Conservation (phyloP, 768 basidiomycete genomes). For the Lentinula guzmanii region DNA sequence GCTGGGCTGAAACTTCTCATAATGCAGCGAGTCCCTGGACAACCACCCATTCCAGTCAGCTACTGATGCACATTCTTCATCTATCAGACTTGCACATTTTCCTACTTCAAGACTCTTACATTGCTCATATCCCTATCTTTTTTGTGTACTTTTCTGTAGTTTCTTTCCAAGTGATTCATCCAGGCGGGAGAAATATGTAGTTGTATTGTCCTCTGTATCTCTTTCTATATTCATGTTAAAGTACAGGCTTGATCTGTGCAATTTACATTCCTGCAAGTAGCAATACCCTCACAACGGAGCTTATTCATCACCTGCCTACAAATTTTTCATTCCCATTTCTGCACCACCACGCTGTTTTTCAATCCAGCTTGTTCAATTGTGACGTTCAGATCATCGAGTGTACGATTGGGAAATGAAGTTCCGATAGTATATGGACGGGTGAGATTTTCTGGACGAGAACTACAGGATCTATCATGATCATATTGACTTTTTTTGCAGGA, state of each 20-base stretch:
- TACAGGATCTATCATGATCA: conserved; percentile 19
- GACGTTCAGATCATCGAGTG: conserved; percentile 53
- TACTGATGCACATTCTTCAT: background rate
- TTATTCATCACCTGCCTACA: no score
- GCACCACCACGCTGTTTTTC: conserved; percentile 79
- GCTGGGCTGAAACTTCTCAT: background rate
- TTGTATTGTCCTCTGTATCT: no score
- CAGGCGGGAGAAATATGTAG: no score
- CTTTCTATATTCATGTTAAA: no score
- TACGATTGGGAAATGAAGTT: conserved; percentile 84
- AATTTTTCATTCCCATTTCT: conserved; percentile 52
- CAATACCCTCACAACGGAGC: no score
- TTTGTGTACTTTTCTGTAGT: no score
- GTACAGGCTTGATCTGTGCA: no score
- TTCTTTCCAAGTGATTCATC: no score
- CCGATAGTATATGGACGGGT: conserved; percentile 67
- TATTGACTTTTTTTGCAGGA: background rate
- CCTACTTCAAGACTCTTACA: no score
- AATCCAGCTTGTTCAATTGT: conserved; percentile 73
- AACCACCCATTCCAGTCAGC: background rate
- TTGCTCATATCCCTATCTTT: no score
- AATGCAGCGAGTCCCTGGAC: background rate
- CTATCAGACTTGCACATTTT: no score
- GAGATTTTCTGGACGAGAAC: conserved; percentile 65
- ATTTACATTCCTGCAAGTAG: no score